Evolutionary conservation across 495 filamentous ascomycete species (phyloP).

Genomic region (Aspergillus steynii): DNA sequence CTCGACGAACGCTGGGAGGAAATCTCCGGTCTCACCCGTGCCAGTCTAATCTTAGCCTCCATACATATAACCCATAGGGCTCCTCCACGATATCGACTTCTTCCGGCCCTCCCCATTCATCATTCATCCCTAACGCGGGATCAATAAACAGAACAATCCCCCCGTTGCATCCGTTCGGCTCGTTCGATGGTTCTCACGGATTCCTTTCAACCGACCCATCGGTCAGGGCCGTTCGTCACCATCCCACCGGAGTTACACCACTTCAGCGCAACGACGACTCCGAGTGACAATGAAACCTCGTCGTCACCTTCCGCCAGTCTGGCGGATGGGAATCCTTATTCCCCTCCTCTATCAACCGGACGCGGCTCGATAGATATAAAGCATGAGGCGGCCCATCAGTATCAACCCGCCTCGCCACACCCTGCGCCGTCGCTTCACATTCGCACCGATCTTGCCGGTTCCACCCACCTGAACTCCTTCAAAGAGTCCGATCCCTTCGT

Average conservation of each 20-base stretch:
- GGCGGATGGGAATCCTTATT: slow-evolving; percentile 12
- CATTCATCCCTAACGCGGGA: not conserved
- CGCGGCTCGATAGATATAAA: slow-evolving; percentile 8
- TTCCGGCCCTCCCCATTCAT: not conserved
- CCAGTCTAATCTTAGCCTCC: slow-evolving; percentile 6
- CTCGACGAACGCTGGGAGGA: slow-evolving; percentile 11
- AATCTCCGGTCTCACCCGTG: slow-evolving; percentile 22
- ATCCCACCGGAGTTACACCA: slow-evolving; percentile 23
- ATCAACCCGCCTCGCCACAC: slow-evolving; percentile 5
- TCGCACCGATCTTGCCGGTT: slow-evolving; percentile 38
- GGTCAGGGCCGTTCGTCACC: slow-evolving; percentile 22
- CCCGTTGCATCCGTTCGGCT: slow-evolving; percentile 3
- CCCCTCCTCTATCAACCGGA: slow-evolving; percentile 11
- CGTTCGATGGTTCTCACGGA: slow-evolving; percentile 29
- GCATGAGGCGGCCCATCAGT: slow-evolving; percentile 15
- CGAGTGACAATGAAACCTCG: slow-evolving; percentile 23
- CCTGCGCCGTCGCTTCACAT: slow-evolving; percentile 43
- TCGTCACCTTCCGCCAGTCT: slow-evolving; percentile 15
- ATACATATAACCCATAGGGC: slow-evolving; percentile 4
- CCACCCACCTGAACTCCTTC: slow-evolving; percentile 29
- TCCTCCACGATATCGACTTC: not conserved
- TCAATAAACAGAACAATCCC: not conserved
- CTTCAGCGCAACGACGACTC: slow-evolving; percentile 15
- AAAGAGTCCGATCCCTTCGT: slow-evolving; percentile 34
- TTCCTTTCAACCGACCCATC: slow-evolving; percentile 27